These are phyloP conservation scores for Gardenia jasminoides DNA, from an alignment of 257 asterid genomes.

Conservation along the genomic window DNA sequence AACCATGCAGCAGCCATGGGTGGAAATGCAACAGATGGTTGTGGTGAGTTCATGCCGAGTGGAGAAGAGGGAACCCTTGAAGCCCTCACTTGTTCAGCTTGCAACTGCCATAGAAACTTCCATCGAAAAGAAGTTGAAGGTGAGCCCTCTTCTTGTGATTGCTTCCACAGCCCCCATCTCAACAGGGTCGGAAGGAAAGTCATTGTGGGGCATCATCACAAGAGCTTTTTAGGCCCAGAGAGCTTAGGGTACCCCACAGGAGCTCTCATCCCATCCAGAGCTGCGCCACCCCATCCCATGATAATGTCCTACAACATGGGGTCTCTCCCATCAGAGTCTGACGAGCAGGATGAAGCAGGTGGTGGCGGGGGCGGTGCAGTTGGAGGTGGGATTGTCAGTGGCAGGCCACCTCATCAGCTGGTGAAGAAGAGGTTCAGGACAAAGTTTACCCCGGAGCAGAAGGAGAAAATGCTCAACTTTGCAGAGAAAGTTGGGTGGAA, in stretches of 20 bases:
- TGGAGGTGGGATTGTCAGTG: conserved; percentile 25
- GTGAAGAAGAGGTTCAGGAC: conserved; percentile 80
- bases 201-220: conserved; percentile 44
- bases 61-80: conserved; percentile 78
- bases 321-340: conserved; percentile 50
- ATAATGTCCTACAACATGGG: conserved; percentile 59
- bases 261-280: conserved; percentile 27
- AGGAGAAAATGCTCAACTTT: conserved; percentile 79
- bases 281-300: conserved; percentile 54
- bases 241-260: conserved; percentile 31
- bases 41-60: conserved; percentile 95
- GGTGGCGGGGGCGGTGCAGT: conserved; percentile 30
- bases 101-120: conserved; percentile 86
- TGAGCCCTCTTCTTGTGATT: conserved; percentile 37
- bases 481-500: conserved; percentile 96
- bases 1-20: conserved; percentile 97
- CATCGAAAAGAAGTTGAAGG: conserved; percentile 79
- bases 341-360: conserved; percentile 49
- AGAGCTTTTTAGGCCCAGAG: conserved; percentile 30
- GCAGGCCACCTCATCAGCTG: conserved; percentile 32
- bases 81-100: conserved; percentile 85
- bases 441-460: conserved; percentile 73
- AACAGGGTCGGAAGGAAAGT: conserved; percentile 47
- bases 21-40: conserved; percentile 83
- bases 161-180: conserved; percentile 15